Evolutionary conservation across 495 filamentous ascomycete genomes (phyloP), one percentile per base, ranked within the genome.

Genomic region (Pseudotulostoma volvatum): DNA sequence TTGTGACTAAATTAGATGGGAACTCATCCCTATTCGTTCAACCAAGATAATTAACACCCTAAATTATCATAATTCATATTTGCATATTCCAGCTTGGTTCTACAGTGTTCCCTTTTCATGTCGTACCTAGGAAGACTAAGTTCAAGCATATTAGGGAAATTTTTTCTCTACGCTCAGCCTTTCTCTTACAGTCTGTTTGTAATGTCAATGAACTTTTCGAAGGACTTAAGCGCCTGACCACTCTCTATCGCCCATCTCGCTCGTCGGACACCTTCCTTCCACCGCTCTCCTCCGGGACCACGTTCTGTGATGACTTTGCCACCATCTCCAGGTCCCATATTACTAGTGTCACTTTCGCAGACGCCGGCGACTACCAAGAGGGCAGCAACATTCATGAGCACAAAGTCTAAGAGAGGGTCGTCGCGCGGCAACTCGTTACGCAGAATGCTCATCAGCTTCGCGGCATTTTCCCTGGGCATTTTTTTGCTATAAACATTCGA

Each of bases 321-420:
- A 50, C 77, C 74, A 47, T 79, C 74, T 0, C 81, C 81, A 42
- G 73, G 68, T 4, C 80, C 84, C 76, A 85, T 81, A 47, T 73
- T 60, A 48, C 79, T 84, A 19, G 63, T 70, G 23, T 88, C 78
- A 1, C 76, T 73, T 40, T 94, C 88, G 47, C 86, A 90, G n/a
- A 92, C 57, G 0, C 92, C 92, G 1, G 81, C 67, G 4, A 78
- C 71, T 0, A 87, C 86, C 16, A 96, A 68, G 35, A 96, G 59
- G 9, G 84, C 84, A 1, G 90, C 90, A 0, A 87, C 79, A 51
- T 99, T 99, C 54, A 94, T 77, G 31, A 95, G 61, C 32, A 99
- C 88, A 48, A 96, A 96, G 50, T 90, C 77, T 55, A 92, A 53
- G 45, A 99, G 84, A 1, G 92, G 83, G 53, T 92, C 76, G 44